A percentile compares a stretch with the other conserved stretches of the same genome.
These are phyloP conservation scores for Juglanconis sp. DNA, from an alignment of 2,329 filamentous ascomycete genomes.

Conservation along the genomic window DNA sequence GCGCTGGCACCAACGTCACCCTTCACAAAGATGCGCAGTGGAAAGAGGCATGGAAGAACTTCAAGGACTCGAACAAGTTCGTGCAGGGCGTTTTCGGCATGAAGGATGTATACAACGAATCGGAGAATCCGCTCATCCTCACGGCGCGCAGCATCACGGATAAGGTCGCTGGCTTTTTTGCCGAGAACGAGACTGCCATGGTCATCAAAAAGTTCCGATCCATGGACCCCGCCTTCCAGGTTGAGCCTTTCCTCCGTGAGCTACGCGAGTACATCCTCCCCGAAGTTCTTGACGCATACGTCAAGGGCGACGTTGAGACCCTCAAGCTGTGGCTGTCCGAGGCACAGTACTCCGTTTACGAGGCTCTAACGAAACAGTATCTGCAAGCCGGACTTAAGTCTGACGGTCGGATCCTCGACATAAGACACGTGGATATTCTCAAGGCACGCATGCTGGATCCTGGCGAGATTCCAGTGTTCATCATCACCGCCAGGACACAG, in stretches of 20 bases:
- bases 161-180: constrained; percentile 90
- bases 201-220: constrained; percentile 97
- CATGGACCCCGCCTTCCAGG: constrained; percentile 92
- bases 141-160: constrained; percentile 94
- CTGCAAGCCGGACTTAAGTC: constrained; percentile 89
- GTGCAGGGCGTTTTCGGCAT: constrained; percentile 86
- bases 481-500: constrained; percentile 93
- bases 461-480: constrained; percentile 89
- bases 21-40: constrained; percentile 95
- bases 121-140: constrained; percentile 90
- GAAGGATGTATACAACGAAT: constrained; percentile 88
- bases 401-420: constrained; percentile 92
- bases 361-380: constrained; percentile 95
- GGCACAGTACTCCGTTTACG: constrained; percentile 94
- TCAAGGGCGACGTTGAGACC: constrained; percentile 89
- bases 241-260: constrained; percentile 91
- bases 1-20: constrained; percentile 90
- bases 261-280: constrained; percentile 97
- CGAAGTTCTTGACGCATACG: constrained; percentile 95
- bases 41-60: constrained; percentile 98
- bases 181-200: constrained; percentile 95
- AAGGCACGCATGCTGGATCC: constrained; percentile 78
- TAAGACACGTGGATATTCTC: constrained; percentile 86
- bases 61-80: constrained; percentile 83
- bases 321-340: constrained; percentile 94